A percentile compares a stretch with the other conserved stretches of the same genome.
Conservation (phyloP, 495 filamentous ascomycete genomes). For the Penicillium paradoxum region DNA sequence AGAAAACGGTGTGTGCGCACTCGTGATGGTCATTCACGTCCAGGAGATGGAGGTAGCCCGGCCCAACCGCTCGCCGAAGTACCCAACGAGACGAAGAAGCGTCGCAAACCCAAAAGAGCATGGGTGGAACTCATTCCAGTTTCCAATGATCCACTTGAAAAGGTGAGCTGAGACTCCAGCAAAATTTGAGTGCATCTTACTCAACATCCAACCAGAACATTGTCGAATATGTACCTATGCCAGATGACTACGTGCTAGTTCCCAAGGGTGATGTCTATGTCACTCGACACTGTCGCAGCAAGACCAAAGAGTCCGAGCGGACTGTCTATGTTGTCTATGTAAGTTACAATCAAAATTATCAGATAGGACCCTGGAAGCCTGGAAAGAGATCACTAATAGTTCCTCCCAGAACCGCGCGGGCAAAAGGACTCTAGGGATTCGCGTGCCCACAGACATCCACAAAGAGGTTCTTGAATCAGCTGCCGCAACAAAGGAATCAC, state of each 20-base stretch:
- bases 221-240: conserved; percentile 18
- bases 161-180: conserved; percentile 3
- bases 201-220: conserved; percentile 26
- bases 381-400: neutral
- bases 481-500: conserved; percentile 32
- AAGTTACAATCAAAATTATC: conserved; percentile 3
- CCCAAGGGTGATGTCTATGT: conserved; percentile 49
- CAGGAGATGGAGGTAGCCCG: neutral
- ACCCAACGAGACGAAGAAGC: conserved; percentile 2
- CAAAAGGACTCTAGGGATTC: conserved; percentile 38
- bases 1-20: neutral
- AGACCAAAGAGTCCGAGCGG: conserved; percentile 38
- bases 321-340: conserved; percentile 44
- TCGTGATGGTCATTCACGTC: neutral
- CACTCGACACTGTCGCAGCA: conserved; percentile 43
- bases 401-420: conserved; percentile 24
- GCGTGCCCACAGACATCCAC: conserved; percentile 41
- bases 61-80: neutral
- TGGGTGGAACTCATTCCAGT: conserved; percentile 2
- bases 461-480: conserved; percentile 25
- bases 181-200: neutral
- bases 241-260: conserved; percentile 43
- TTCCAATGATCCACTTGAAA: conserved; percentile 20
- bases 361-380: neutral
- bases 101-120: neutral